These are phyloP conservation scores for Cutaneotrichosporon cavernicola DNA, from an alignment of 1,284 basidiomycete species.

Conservation along the genomic window DNA sequence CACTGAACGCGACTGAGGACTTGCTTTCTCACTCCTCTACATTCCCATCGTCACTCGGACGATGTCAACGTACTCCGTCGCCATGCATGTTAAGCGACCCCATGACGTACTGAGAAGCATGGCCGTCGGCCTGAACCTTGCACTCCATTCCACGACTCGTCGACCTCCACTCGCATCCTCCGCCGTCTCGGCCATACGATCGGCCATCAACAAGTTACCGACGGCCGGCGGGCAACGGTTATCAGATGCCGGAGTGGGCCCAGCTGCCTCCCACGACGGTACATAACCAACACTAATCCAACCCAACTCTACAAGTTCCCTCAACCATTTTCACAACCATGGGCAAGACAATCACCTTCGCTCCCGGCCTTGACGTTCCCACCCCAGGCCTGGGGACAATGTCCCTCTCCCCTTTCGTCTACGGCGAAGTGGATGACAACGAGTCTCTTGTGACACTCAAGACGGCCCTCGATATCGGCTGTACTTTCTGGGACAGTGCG, in stretches of 20 bases:
- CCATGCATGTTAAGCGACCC: too few species aligned
- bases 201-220: too few species aligned
- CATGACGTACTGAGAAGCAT: too few species aligned
- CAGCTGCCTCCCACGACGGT: neutral
- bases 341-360: constrained; percentile 29
- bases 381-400: constrained; percentile 40
- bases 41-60: too few species aligned
- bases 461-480: constrained; percentile 43
- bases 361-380: constrained; percentile 32
- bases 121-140: too few species aligned
- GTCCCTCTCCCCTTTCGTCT: constrained; percentile 18
- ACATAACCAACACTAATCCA: too few species aligned
- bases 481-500: constrained; percentile 49
- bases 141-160: too few species aligned
- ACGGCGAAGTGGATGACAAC: constrained; percentile 32
- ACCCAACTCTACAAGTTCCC: neutral
- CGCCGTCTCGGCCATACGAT: neutral
- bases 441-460: constrained; percentile 30
- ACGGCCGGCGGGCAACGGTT: neutral
- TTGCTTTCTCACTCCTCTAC: too few species aligned
- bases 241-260: neutral
- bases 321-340: neutral
- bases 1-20: too few species aligned
- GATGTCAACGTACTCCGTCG: too few species aligned
- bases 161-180: neutral